These are phyloP conservation scores for Forsythia suspensa DNA, from an alignment of 257 asterid species.

Conservation along the genomic window DNA sequence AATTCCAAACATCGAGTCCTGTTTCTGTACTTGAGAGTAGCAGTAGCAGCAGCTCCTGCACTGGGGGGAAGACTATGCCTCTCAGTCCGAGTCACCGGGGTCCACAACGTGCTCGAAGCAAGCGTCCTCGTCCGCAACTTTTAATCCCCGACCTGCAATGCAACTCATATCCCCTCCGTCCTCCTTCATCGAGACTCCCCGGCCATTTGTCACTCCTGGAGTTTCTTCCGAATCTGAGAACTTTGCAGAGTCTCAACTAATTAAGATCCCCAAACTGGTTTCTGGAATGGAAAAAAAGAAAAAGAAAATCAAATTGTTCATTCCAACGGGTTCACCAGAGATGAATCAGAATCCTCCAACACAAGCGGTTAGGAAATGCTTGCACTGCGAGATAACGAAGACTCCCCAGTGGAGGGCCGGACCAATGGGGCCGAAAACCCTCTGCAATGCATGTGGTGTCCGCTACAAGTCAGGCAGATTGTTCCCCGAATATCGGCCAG, in stretches of 20 bases:
- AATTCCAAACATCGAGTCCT: constrained; percentile 70
- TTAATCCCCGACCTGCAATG: constrained; percentile 57
- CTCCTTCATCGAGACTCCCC: constrained; percentile 36
- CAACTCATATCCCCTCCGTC: constrained; percentile 49
- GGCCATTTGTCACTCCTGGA: constrained; percentile 29
- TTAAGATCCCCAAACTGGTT: constrained; percentile 23
- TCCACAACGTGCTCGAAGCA: constrained; percentile 90
- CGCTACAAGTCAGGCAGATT: constrained; percentile 62
- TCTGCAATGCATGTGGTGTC: constrained; percentile 65
- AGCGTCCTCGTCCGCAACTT: constrained; percentile 82
- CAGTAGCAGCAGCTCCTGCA: constrained; percentile 59
- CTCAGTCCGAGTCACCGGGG: constrained; percentile 57
- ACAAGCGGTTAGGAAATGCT: constrained; percentile 49
- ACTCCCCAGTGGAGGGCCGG: constrained; percentile 73
- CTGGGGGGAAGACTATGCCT: constrained; percentile 47
- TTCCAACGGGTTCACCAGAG: constrained; percentile 19
- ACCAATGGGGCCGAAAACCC: constrained; percentile 62
- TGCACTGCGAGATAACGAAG: constrained; percentile 61
- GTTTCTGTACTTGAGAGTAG: constrained; percentile 82
- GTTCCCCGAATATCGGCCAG: constrained; percentile 60
- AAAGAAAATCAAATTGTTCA: constrained; percentile 39
- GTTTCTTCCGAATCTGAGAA: constrained; percentile 37
- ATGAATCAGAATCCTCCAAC: constrained; percentile 25
- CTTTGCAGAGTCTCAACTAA: constrained; percentile 40
- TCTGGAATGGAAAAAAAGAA: constrained; percentile 34